These are phyloP conservation scores for Boechera divaricarpa DNA, from an alignment of 345 rosid species.

Conservation along the genomic window DNA sequence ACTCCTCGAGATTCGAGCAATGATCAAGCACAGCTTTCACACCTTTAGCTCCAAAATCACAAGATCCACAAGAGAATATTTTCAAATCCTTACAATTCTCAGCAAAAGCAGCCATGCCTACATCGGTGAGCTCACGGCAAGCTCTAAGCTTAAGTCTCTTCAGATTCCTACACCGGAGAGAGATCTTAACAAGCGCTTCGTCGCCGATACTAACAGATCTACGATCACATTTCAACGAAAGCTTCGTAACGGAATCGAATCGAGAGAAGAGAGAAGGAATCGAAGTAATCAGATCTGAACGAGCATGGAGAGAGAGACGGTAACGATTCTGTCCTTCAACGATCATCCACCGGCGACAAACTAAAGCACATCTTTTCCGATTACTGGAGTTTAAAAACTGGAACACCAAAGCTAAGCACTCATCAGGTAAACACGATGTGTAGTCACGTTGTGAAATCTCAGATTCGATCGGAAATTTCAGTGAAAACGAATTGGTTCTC, in stretches of 20 bases:
- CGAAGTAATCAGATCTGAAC: conserved; percentile 59
- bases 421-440: conserved; percentile 77
- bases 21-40: conserved; percentile 82
- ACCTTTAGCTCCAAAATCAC: conserved; percentile 80
- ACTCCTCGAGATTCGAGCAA: conserved; percentile 71
- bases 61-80: conserved; percentile 86
- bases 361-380: conserved; percentile 73
- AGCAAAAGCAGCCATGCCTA: conserved; percentile 70
- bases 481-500: conserved; percentile 32
- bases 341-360: conserved; percentile 73
- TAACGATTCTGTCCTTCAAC: conserved; percentile 88
- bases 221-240: conserved; percentile 84
- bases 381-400: conserved; percentile 66
- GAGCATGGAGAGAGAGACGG: conserved; percentile 79
- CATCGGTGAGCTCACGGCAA: conserved; percentile 78
- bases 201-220: conserved; percentile 75
- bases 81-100: conserved; percentile 73
- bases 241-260: conserved; percentile 86
- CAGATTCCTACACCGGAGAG: conserved; percentile 67
- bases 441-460: conserved; percentile 45
- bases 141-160: conserved; percentile 82
- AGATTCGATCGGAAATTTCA: conserved; percentile 43
- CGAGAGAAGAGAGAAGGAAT: conserved; percentile 69
- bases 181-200: conserved; percentile 70
- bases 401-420: conserved; percentile 77